Evolutionary conservation across 2,329 filamentous ascomycete species (phyloP), one percentile per base, ranked within the genome.

Genomic region (Chaetomium olivaceum): DNA sequence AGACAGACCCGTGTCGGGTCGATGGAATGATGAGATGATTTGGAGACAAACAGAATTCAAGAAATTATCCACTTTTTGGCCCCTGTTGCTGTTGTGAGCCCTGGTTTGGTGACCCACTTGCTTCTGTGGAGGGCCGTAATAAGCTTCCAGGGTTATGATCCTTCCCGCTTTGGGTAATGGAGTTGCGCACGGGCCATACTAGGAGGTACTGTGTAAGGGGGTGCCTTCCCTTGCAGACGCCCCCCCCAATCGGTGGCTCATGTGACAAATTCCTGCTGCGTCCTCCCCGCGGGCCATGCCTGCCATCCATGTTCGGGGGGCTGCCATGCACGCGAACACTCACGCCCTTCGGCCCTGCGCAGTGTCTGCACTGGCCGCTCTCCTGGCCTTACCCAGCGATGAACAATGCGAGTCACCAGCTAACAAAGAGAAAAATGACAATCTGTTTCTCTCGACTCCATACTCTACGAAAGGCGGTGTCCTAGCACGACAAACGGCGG

Each of bases 261-360:
- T 67, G 65, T 67, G 66, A 67, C 61, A 36, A 16, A 50, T 21
- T 55, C 27, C 36, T 61, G 66, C 66, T 67, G 66, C 66, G 57
- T 58, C 51, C 58, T 56, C 52, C 51, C 52, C 52, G 61, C 57
- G 52, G 46, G 46, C 61, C 61, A 59, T 39, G 33, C 19, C n/a
- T n/a, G n/a, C 51, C 43, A 43, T 19, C 39, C 39, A 19, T 43
- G 39, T 43, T 43, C 16, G 39, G 39, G 36, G 36, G 39, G 39
- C 39, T 43, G 39, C 39, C 39, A 43, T 43, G 39, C 39, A 7
- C 39, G 39, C 39, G 39, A 43, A 43, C 16, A 7, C 39, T 19
- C 16, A 7, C 36, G 36, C 58, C 48, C 36, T n/a, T 9, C 12
- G 33, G 48, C 36, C 23, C 27, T 29, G 27, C n/a, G n/a, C 27